These are phyloP conservation scores for Alloteropsis semialata DNA, from an alignment of 176 grass and related monocot genomes.

Conservation along the genomic window DNA sequence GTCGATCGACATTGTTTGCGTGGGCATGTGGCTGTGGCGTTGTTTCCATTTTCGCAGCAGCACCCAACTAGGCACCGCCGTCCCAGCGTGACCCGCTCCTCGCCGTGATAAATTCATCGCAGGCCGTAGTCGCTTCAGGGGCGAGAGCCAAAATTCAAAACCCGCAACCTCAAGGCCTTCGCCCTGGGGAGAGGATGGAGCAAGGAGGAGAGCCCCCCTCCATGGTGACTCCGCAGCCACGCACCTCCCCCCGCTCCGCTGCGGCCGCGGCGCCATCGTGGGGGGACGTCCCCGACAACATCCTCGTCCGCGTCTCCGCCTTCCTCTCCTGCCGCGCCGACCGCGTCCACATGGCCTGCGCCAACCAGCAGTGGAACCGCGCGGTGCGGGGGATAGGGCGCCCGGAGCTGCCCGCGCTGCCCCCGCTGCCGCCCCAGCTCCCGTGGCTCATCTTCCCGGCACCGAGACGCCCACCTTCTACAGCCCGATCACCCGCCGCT, in stretches of 20 bases:
- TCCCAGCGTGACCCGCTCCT: too few species aligned
- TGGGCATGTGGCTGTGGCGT: too few species aligned
- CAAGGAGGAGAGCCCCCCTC: not conserved
- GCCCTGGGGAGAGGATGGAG: not conserved
- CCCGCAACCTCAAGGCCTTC: too few species aligned
- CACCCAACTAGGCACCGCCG: too few species aligned
- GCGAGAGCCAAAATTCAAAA: too few species aligned
- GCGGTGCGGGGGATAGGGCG: not conserved
- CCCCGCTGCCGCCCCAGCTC: conserved; percentile 26
- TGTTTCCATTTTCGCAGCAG: too few species aligned
- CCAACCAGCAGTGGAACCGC: not conserved
- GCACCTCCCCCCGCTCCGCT: not conserved
- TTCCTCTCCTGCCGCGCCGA: conserved; percentile 30
- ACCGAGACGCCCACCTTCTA: conserved; percentile 34
- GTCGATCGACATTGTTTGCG: too few species aligned
- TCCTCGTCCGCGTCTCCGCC: conserved; percentile 25
- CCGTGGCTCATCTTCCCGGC: conserved; percentile 44
- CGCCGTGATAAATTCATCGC: too few species aligned
- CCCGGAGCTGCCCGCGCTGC: not conserved
- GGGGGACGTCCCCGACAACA: conserved; percentile 22
- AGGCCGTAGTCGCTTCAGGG: not conserved
- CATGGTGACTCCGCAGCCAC: not conserved
- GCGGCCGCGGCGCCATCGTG: not conserved
- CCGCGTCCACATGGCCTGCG: conserved; percentile 33
- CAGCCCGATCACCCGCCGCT: not conserved